These are phyloP conservation scores for Fusarium nelsonii DNA, from an alignment of 2,329 filamentous ascomycete genomes.

Conservation along the genomic window DNA sequence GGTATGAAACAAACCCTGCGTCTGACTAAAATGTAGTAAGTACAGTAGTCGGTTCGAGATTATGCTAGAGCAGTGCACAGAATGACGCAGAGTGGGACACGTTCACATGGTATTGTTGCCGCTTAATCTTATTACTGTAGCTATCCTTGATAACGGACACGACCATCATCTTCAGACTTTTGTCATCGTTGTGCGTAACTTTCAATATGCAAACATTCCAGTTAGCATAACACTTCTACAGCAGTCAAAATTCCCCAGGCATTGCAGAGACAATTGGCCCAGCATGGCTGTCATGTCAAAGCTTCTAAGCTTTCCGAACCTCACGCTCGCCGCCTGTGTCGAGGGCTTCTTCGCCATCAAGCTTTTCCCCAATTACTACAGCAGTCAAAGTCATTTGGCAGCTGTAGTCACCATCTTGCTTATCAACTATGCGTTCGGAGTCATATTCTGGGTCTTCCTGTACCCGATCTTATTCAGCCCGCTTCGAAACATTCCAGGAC, in stretches of 20 bases:
- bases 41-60: not conserved
- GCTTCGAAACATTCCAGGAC: constrained; percentile 39
- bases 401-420: constrained; percentile 24
- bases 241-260: not conserved
- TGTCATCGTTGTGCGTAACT: not conserved
- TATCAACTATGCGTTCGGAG: constrained; percentile 40
- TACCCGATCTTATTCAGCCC: constrained; percentile 44
- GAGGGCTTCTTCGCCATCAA: constrained; percentile 50
- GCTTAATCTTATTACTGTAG: not conserved
- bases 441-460: constrained; percentile 34
- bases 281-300: constrained; percentile 35
- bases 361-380: constrained; percentile 40
- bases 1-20: not conserved
- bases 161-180: not conserved
- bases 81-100: not conserved
- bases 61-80: not conserved
- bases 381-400: constrained; percentile 27
- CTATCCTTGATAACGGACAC: not conserved
- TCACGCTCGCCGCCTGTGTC: constrained; percentile 34
- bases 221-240: not conserved
- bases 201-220: not conserved
- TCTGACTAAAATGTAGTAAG: not conserved
- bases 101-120: not conserved
- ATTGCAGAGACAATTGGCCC: not conserved
- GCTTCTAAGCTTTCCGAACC: constrained; percentile 28